Evolutionary conservation across 2,329 filamentous ascomycete genomes (phyloP).

Genomic region (Monosporascus sp.): DNA sequence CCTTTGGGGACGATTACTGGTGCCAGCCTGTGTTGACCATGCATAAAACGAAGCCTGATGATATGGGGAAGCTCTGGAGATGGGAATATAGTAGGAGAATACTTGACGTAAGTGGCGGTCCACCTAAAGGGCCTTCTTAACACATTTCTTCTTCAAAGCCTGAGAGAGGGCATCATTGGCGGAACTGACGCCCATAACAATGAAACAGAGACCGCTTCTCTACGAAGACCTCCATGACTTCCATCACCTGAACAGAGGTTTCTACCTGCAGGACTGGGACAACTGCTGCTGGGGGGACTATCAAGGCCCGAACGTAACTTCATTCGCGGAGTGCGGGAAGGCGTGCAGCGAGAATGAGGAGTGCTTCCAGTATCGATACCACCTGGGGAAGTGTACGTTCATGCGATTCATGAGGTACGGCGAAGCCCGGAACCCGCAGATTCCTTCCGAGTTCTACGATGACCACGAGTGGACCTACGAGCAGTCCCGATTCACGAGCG

Average conservation of each 20-base stretch:
- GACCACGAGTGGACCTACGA: not conserved
- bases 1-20: slow-evolving; percentile 41
- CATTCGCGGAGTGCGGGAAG: slow-evolving; percentile 10
- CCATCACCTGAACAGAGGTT: slow-evolving; percentile 17
- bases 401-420: slow-evolving; percentile 11
- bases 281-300: slow-evolving; percentile 3
- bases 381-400: slow-evolving; percentile 14
- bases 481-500: slow-evolving; percentile 12
- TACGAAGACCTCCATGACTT: slow-evolving; percentile 34
- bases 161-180: slow-evolving; percentile 10
- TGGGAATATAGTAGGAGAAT: slow-evolving; percentile 33
- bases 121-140: not conserved
- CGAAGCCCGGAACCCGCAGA: slow-evolving; percentile 4
- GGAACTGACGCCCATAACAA: slow-evolving; percentile 19
- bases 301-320: slow-evolving; percentile 1
- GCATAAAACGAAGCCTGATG: slow-evolving; percentile 40
- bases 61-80: slow-evolving; percentile 44
- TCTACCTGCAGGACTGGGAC: slow-evolving; percentile 3
- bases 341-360: slow-evolving; percentile 11
- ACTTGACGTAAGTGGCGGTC: slow-evolving; percentile 22
- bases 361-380: slow-evolving; percentile 18
- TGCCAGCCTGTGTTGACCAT: slow-evolving; percentile 45
- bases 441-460: not conserved
- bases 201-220: slow-evolving; percentile 27
- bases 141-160: not conserved